These are phyloP conservation scores for Neolecta irregularis DNA, from an alignment of 1,139 yeast genomes.

Conservation along the genomic window DNA sequence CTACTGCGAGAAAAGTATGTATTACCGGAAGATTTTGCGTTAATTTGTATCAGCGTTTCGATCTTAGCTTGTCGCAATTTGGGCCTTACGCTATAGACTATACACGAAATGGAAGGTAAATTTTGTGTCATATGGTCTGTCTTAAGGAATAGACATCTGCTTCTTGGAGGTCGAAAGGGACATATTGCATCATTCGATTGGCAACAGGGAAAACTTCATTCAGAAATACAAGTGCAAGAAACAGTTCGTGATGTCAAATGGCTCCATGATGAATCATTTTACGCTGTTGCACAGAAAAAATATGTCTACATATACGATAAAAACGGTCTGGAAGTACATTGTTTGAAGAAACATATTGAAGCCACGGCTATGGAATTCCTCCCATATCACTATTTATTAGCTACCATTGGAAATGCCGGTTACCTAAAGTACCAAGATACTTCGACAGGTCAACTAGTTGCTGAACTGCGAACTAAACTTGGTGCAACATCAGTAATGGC, in stretches of 20 bases:
- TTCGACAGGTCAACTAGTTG: slow-evolving; percentile 73
- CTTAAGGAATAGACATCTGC: too few relatives aligned
- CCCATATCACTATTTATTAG: slow-evolving; percentile 81
- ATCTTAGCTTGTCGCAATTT: slow-evolving; percentile 53
- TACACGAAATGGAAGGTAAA: slow-evolving; percentile 71
- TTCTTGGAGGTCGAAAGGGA: slow-evolving; percentile 81
- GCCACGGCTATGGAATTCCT: slow-evolving; percentile 69
- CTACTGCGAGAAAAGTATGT: slow-evolving; percentile 34
- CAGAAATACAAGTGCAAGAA: slow-evolving; percentile 76
- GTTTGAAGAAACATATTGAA: slow-evolving; percentile 79
- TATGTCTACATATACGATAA: slow-evolving; percentile 85
- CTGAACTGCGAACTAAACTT: slow-evolving; percentile 69
- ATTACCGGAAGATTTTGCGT: background rate
- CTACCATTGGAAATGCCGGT: slow-evolving; percentile 51
- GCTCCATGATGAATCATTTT: slow-evolving; percentile 80
- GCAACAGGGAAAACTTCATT: slow-evolving; percentile 68
- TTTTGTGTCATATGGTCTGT: too few relatives aligned
- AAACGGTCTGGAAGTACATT: slow-evolving; percentile 80
- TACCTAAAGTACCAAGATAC: slow-evolving; percentile 86
- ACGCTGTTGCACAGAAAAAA: slow-evolving; percentile 94
- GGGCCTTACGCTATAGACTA: slow-evolving; percentile 82
- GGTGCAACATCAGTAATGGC: slow-evolving; percentile 84
- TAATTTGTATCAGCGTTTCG: slow-evolving; percentile 36
- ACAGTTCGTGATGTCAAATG: slow-evolving; percentile 82
- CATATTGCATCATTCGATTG: slow-evolving; percentile 94